phyloP scores from a whole-genome alignment of 2,329 filamentous ascomycete species.

The Talaromyces sp. region DNA sequence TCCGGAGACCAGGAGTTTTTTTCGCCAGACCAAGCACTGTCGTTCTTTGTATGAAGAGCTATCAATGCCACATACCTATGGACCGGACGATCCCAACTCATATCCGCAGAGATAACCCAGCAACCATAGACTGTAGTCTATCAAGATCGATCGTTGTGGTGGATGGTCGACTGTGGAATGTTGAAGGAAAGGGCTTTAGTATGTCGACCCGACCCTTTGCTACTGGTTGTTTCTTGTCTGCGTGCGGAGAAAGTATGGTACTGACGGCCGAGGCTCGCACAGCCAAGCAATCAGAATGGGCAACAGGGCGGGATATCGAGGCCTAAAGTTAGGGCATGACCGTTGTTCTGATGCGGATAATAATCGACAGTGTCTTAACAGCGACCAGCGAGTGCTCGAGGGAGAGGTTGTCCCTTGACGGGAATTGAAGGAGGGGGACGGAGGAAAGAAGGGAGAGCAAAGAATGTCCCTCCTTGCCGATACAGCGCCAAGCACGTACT shows the following conservation, averaged over 20 bases:
- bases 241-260: conserved; percentile 17
- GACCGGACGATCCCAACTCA: conserved; percentile 45
- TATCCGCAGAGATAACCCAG: conserved; percentile 37
- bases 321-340: conserved; percentile 13
- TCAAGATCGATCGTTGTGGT: conserved; percentile 30
- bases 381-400: neutral
- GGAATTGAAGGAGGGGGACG: neutral
- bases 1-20: neutral
- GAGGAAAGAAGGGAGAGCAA: neutral
- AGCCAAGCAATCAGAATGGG: conserved; percentile 24
- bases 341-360: neutral
- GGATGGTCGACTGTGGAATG: conserved; percentile 27
- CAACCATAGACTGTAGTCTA: conserved; percentile 33
- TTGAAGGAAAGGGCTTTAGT: conserved; percentile 21
- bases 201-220: conserved; percentile 14
- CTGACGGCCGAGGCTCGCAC: conserved; percentile 6
- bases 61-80: conserved; percentile 36
- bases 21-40: neutral
- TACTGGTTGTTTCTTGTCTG: neutral
- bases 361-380: neutral
- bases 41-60: neutral
- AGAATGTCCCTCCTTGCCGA: conserved; percentile 12
- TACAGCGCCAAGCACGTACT: neutral
- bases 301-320: conserved; percentile 13
- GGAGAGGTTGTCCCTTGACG: neutral